phyloP scores from a whole-genome alignment of 495 filamentous ascomycete species.

The Immersiella caudata region DNA sequence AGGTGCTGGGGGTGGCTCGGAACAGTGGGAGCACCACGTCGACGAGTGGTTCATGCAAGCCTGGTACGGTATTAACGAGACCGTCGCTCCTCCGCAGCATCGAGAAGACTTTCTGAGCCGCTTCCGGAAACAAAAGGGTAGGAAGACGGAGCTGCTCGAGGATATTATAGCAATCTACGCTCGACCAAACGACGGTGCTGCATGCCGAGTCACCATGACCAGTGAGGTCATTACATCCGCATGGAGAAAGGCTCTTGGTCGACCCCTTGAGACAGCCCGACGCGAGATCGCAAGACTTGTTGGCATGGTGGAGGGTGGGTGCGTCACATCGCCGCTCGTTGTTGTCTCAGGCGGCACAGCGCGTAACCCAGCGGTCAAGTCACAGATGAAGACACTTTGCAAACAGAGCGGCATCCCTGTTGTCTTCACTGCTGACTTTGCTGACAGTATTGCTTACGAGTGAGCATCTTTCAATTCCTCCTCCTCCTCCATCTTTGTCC shows the following conservation, averaged over 20 bases:
- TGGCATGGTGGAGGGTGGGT: not conserved
- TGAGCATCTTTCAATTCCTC: no score
- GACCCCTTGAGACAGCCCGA: not conserved
- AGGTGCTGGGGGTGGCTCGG: constrained; percentile 14
- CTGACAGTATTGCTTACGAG: constrained; percentile 5
- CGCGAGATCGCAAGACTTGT: not conserved
- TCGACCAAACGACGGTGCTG: no score
- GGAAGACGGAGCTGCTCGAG: not conserved
- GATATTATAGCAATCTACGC: no score
- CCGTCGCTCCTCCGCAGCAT: not conserved
- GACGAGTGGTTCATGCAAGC: not conserved
- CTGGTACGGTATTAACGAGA: not conserved
- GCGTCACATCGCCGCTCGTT: not conserved
- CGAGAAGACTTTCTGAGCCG: not conserved
- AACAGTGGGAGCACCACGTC: constrained; percentile 2
- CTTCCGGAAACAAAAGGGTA: constrained; percentile 10
- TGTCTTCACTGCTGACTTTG: constrained; percentile 5
- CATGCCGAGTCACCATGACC: not conserved
- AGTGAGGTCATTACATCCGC: not conserved
- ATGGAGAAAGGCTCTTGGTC: not conserved
- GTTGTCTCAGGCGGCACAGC: constrained; percentile 20
- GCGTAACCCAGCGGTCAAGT: constrained; percentile 8
- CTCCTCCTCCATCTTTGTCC: not conserved
- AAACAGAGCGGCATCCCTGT: not conserved
- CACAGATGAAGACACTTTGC: not conserved